Percentiles rank a stretch among this genome's conserved stretches.
These are phyloP conservation scores for Chrysoporthe deuterocubensis DNA, from an alignment of 2,329 filamentous ascomycete species.

Conservation along the genomic window DNA sequence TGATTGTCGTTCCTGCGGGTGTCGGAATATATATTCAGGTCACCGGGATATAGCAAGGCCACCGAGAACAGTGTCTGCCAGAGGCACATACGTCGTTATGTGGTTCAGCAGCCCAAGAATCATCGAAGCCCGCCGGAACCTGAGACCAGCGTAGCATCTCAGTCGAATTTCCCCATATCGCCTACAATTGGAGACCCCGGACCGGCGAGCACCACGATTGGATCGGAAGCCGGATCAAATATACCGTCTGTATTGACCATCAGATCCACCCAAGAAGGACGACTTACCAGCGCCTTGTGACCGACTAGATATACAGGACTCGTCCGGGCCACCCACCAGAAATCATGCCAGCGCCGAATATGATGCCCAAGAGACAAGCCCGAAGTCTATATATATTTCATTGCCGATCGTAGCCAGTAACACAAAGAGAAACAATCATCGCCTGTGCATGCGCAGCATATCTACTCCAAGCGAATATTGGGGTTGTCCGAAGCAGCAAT, in stretches of 20 bases:
- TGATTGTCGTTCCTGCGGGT: neutral
- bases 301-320: neutral
- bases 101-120: neutral
- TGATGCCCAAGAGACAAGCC: conserved; percentile 16
- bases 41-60: neutral
- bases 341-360: conserved; percentile 19
- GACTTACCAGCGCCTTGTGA: neutral
- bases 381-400: conserved; percentile 16
- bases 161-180: neutral
- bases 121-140: neutral
- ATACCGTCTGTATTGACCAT: neutral
- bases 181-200: too few species aligned
- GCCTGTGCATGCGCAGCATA: neutral
- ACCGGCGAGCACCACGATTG: neutral
- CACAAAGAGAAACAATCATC: neutral
- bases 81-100: neutral
- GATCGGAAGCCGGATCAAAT: neutral
- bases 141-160: too few species aligned
- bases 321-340: neutral
- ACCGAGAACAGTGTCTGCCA: neutral
- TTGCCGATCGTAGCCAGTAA: neutral
- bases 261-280: neutral
- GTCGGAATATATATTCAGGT: neutral
- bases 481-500: conserved; percentile 38
- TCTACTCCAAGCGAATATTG: conserved; percentile 42